A percentile compares a stretch with the other conserved stretches of the same genome.
Evolutionary conservation across 345 rosid species (phyloP).

Genomic region (Erucastrum elatum): DNA sequence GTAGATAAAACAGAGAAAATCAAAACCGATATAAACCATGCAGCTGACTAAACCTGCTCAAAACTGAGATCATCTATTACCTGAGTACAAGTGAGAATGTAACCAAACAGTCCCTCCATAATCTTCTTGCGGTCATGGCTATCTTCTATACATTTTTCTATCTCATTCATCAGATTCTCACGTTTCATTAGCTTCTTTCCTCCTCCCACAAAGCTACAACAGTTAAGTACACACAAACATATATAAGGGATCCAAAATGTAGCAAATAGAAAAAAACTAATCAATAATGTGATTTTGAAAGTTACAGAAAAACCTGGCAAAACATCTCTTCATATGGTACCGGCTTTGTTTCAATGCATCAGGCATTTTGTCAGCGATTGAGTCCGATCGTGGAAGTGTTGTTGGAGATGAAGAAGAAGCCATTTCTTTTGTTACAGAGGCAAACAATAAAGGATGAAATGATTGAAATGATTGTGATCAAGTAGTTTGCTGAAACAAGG

Average conservation of each 20-base stretch:
- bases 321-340: conserved; percentile 77
- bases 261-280: not conserved
- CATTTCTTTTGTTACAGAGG: conserved; percentile 33
- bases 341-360: conserved; percentile 78
- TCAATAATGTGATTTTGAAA: not conserved
- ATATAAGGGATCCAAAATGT: not conserved
- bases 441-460: conserved; percentile 25
- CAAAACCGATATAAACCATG: not conserved
- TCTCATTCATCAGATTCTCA: conserved; percentile 59
- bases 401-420: conserved; percentile 38
- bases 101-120: conserved; percentile 77
- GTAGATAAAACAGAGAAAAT: conserved; percentile 4
- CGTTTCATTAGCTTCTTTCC: conserved; percentile 77
- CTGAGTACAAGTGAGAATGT: conserved; percentile 68
- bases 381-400: conserved; percentile 53
- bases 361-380: conserved; percentile 84
- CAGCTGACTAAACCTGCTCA: not conserved
- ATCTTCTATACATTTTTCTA: conserved; percentile 65
- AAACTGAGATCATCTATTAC: conserved; percentile 27
- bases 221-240: not conserved
- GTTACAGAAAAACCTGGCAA: conserved; percentile 51
- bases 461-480: conserved; percentile 25
- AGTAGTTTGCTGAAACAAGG: conserved; percentile 21
- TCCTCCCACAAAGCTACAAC: conserved; percentile 49
- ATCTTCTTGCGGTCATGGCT: conserved; percentile 56